Evolutionary conservation across 192 early-diverging fungal species (phyloP).

Genomic region (Mortierella antarctica): DNA sequence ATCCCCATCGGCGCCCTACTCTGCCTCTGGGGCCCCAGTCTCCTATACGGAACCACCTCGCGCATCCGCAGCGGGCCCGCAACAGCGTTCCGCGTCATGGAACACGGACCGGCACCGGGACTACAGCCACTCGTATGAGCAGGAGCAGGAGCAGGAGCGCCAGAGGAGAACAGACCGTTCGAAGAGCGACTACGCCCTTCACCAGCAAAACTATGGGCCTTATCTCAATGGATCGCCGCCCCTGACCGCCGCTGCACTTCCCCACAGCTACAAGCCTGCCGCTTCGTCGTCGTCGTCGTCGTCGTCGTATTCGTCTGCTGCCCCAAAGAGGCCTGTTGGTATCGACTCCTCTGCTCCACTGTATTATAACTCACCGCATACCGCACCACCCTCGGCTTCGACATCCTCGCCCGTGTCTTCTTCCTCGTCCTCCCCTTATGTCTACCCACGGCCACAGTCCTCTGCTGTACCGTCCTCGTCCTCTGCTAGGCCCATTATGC

Average conservation of each 20-base stretch:
- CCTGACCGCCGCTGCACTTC: constrained; percentile 9
- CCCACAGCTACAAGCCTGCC: neutral
- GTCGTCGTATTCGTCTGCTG: constrained; percentile 1
- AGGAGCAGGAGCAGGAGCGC: constrained; percentile 12
- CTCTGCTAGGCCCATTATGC: constrained; percentile 14
- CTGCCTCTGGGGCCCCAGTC: constrained; percentile 5
- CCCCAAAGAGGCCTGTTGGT: constrained; percentile 9
- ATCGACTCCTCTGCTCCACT: constrained; percentile 9
- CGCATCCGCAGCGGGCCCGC: constrained; percentile 8
- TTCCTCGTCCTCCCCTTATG: constrained; percentile 10
- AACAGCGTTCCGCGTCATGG: constrained; percentile 42
- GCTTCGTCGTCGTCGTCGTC: constrained; percentile 1
- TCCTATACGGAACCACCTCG: constrained; percentile 14
- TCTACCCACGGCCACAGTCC: constrained; percentile 4
- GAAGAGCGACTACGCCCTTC: constrained; percentile 50
- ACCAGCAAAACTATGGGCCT: constrained; percentile 50
- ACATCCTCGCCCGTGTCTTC: constrained; percentile 14
- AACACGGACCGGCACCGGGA: constrained; percentile 34
- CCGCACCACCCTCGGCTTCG: neutral
- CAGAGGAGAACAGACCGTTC: constrained; percentile 35
- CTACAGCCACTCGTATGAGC: constrained; percentile 23
- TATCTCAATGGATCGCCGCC: constrained; percentile 19
- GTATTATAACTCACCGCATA: constrained; percentile 7
- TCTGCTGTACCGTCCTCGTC: constrained; percentile 8
- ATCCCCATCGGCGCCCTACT: constrained; percentile 10